These are phyloP conservation scores for Chaetoceros muelleri DNA, from an alignment of 108 stramenopile species.

Conservation along the genomic window DNA sequence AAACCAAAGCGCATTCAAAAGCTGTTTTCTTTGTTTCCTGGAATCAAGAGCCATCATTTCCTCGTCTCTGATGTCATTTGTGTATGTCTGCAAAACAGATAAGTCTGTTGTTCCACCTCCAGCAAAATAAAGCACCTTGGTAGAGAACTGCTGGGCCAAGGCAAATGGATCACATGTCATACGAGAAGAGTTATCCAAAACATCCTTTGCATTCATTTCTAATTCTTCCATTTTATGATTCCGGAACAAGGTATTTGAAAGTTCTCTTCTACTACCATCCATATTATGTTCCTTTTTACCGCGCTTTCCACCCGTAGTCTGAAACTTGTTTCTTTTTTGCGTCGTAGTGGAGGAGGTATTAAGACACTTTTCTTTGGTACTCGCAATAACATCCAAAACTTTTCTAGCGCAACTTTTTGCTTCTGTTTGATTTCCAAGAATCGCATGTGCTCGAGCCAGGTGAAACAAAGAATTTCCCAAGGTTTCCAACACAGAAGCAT, in stretches of 20 bases:
- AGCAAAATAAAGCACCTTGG: constrained; percentile 52
- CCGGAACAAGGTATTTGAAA: constrained; percentile 69
- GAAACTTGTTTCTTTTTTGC: no score
- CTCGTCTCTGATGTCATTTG: no score
- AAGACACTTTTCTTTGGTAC: no score
- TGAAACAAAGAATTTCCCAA: constrained; percentile 42
- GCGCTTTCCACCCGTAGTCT: constrained; percentile 31
- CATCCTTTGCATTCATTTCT: constrained; percentile 34
- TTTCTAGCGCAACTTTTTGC: constrained; percentile 14
- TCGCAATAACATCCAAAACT: no score
- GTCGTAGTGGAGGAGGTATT: no score
- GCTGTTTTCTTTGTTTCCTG: constrained; percentile 14
- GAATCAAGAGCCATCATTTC: constrained; percentile 1
- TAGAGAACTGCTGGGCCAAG: no score
- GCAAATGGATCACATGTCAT: no score
- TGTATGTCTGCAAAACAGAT: no score
- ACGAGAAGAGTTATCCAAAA: no score
- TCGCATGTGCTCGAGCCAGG: constrained; percentile 48
- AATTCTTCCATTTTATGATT: constrained; percentile 59
- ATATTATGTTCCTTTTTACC: constrained; percentile 31
- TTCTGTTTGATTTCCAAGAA: constrained; percentile 32
- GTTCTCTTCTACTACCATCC: constrained; percentile 32
- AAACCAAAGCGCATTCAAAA: constrained; percentile 40
- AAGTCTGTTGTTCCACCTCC: constrained; percentile 73
- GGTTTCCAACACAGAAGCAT: constrained; percentile 42